Percentiles rank a stretch among this genome's conserved stretches.
phyloP scores from a whole-genome alignment of 495 filamentous ascomycete genomes.

The Aspergillus carlsbadensis region DNA sequence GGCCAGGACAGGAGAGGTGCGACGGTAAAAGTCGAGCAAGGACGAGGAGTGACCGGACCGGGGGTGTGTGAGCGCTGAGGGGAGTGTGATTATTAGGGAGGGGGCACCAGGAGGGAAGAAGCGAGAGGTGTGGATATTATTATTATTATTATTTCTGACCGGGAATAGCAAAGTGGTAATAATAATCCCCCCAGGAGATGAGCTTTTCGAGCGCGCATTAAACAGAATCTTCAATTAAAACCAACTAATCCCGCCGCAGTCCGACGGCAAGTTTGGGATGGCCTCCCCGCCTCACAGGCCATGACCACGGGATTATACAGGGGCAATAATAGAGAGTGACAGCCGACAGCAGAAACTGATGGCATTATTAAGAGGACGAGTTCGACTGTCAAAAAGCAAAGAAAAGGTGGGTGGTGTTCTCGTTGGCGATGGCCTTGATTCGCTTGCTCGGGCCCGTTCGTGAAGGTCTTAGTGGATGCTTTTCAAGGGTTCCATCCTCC shows the following conservation, averaged over 20 bases:
- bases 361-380: background rate
- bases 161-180: slow-evolving; percentile 20
- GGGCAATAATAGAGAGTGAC: no score
- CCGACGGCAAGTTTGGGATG: no score
- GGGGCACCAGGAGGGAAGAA: slow-evolving; percentile 10
- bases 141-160: slow-evolving; percentile 23
- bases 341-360: no score
- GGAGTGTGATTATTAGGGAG: slow-evolving; percentile 5
- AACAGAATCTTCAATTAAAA: background rate
- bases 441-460: slow-evolving; percentile 28
- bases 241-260: no score
- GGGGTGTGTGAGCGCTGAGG: slow-evolving; percentile 14
- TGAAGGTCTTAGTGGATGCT: background rate
- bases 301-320: no score
- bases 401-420: slow-evolving; percentile 17
- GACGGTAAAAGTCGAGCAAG: slow-evolving; percentile 19
- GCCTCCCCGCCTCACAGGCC: no score
- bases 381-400: slow-evolving; percentile 6
- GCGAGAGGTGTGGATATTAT: slow-evolving; percentile 14
- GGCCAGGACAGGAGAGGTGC: slow-evolving; percentile 4
- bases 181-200: background rate
- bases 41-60: slow-evolving; percentile 18
- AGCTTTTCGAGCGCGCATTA: background rate
- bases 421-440: slow-evolving; percentile 16
- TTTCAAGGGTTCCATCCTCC: slow-evolving; percentile 11